phyloP scores from a whole-genome alignment of 345 rosid genomes.

The Limnanthes douglasii region DNA sequence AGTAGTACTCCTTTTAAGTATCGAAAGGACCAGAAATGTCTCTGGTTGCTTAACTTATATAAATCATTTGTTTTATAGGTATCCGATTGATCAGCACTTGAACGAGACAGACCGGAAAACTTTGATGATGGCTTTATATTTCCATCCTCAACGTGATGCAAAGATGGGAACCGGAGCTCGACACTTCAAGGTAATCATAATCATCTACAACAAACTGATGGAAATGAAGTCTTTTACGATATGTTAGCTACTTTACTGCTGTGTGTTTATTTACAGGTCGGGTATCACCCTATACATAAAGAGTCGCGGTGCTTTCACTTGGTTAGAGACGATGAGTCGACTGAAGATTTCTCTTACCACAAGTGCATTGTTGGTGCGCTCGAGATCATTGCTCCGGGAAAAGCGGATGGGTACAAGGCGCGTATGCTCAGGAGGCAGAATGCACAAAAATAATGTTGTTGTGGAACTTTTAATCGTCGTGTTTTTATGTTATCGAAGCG shows the following conservation, averaged over 20 bases:
- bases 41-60: background rate
- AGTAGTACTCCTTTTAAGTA: constrained; percentile 11
- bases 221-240: background rate
- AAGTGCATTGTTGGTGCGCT: constrained; percentile 69
- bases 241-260: no score
- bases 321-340: constrained; percentile 53
- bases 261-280: constrained; percentile 28
- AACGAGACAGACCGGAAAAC: constrained; percentile 30
- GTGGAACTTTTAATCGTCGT: no score
- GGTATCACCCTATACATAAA: constrained; percentile 32
- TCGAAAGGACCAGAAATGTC: constrained; percentile 4
- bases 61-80: constrained; percentile 14
- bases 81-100: constrained; percentile 35
- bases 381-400: constrained; percentile 51
- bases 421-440: constrained; percentile 12
- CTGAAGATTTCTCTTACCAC: constrained; percentile 74
- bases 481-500: no score
- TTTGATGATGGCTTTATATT: constrained; percentile 40
- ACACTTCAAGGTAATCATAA: constrained; percentile 42
- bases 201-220: background rate
- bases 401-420: constrained; percentile 26
- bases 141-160: constrained; percentile 65
- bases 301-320: constrained; percentile 55
- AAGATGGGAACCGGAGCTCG: constrained; percentile 58
- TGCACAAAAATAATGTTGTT: no score